Evolutionary conservation across 2,329 filamentous ascomycete genomes (phyloP).

Genomic region (Aspergillus latus): DNA sequence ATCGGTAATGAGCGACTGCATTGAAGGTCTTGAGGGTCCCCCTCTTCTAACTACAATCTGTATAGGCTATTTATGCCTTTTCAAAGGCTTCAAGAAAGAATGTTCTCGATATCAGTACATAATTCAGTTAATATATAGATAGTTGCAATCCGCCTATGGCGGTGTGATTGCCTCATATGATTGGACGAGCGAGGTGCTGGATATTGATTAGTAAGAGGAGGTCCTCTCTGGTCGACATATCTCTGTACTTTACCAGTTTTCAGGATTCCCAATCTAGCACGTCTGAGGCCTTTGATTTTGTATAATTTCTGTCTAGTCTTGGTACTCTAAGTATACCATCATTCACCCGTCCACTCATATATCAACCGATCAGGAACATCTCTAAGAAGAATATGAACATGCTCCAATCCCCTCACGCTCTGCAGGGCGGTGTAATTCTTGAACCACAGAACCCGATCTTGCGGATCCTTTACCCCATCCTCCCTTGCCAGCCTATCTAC

Average conservation of each 20-base stretch:
- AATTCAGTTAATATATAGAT: no score
- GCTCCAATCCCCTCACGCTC: constrained; percentile 59
- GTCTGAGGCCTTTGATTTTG: constrained; percentile 3
- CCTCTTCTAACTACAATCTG: no score
- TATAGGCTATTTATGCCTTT: no score
- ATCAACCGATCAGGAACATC: constrained; percentile 49
- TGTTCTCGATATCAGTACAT: no score
- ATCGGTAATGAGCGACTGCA: no score
- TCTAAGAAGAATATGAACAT: constrained; percentile 56
- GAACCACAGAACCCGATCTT: constrained; percentile 60
- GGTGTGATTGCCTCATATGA: no score
- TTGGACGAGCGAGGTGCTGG: no score
- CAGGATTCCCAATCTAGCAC: constrained; percentile 24
- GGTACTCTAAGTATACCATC: background rate
- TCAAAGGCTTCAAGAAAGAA: no score
- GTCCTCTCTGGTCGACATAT: no score
- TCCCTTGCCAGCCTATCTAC: constrained; percentile 43
- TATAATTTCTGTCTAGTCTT: background rate
- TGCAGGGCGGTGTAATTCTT: constrained; percentile 64
- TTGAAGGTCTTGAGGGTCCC: no score
- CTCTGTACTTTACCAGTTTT: constrained; percentile 11
- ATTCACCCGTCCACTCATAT: constrained; percentile 46
- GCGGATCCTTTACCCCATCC: constrained; percentile 31
- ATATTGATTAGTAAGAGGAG: no score
- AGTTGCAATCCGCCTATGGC: no score